phyloP scores from a whole-genome alignment of 768 basidiomycete species.

The Collybia mongolica region DNA sequence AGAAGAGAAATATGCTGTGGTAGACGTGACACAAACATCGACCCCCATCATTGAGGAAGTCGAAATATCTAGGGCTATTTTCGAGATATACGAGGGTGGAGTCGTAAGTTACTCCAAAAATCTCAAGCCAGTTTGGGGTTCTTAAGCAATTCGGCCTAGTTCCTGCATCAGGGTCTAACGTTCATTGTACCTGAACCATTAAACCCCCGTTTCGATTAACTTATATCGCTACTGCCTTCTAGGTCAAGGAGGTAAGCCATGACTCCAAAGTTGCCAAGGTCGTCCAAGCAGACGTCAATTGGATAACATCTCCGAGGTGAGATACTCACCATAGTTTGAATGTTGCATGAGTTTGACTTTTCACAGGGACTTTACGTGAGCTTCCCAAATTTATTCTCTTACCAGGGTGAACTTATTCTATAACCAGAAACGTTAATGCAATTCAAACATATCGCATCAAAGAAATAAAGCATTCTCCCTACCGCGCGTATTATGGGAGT shows the following conservation, averaged over 20 bases:
- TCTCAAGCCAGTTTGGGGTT: too few relatives aligned
- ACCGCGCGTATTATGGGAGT: constrained; percentile 73
- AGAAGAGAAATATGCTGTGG: constrained; percentile 76
- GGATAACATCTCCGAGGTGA: constrained; percentile 73
- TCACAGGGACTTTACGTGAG: constrained; percentile 73
- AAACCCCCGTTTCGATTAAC: background rate
- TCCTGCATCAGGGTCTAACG: constrained; percentile 84
- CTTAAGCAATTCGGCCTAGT: constrained; percentile 39
- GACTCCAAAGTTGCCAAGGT: constrained; percentile 73
- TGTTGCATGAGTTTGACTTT: background rate
- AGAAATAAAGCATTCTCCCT: constrained; percentile 54
- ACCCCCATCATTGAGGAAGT: constrained; percentile 72
- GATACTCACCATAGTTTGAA: constrained; percentile 4
- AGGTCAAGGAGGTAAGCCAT: constrained; percentile 82
- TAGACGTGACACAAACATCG: constrained; percentile 53
- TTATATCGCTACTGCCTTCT: background rate
- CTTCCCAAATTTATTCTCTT: background rate
- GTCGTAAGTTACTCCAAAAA: constrained; percentile 46
- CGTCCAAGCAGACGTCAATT: constrained; percentile 75
- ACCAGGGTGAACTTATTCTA: constrained; percentile 2
- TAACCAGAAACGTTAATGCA: constrained; percentile 69
- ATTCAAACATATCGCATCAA: constrained; percentile 73
- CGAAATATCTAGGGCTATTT: constrained; percentile 79
- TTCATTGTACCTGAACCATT: constrained; percentile 52
- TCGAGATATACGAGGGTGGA: constrained; percentile 88